Base-by-base conservation (phyloP, 73 alveolate genomes). In the Blepharisma stoltei region DNA sequence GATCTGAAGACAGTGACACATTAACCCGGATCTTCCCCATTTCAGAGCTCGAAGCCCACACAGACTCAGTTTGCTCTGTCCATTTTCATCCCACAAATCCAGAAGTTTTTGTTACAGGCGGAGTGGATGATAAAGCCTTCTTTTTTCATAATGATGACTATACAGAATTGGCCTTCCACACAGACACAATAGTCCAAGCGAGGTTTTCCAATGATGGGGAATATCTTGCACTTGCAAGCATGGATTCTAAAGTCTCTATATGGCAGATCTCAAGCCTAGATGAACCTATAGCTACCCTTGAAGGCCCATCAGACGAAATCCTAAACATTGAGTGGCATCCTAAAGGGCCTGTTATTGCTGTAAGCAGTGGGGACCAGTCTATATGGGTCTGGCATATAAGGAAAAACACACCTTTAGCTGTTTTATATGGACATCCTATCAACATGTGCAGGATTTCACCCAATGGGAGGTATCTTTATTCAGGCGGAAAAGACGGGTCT, bases 51-150 rank as follows among this genome's bases (percentile, higher is more conserved):
- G 46, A 60, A 25, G 37, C 73, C 23, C 73, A 60, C 5, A 20
- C 37, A 14, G 73, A 60, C 47, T 60, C 73, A 20, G 73, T 60
- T 0, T 60, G 73, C 73, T 60, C 73, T 14, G 73, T 60, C 18
- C 23, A n/a, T 25, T 60, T 14, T 14, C 73, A 60, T 60, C 73
- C 73, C 14, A 60, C 73, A 0, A 20, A 14, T 38, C 23, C 73
- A 1, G 73, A 60, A 9, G 23, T 60, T 18, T 60, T 20, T 25
- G 38, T 38, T 14, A 18, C 49, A 20, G 73, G 73, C 2, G 73
- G 73, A 18, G 46, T 60, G 23, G 73, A 60, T 38, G 73, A 60
- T 25, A 60, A 8, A 2, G 73, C 48, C 14, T 60, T 60, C 23
- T 38, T 60, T 25, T 60, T 14, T 25, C 38, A 14, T 25, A n/a